Conservation (phyloP, 805 yeast genomes). For the Suhomyces prunicola region DNA sequence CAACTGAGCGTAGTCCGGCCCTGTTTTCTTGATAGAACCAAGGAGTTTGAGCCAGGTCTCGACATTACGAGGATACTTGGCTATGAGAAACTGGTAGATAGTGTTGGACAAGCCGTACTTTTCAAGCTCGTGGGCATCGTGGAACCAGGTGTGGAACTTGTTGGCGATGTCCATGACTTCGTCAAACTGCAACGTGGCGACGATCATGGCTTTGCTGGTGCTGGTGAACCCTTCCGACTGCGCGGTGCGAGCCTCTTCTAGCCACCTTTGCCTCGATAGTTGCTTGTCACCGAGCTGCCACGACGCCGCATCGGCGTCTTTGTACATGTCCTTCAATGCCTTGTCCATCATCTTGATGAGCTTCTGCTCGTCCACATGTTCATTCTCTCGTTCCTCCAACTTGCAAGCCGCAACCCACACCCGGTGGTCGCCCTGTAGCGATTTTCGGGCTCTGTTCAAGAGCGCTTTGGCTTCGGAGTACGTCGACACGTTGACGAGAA, state of each 20-base stretch:
- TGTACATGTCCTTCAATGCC: constrained; percentile 38
- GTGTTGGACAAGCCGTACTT: constrained; percentile 40
- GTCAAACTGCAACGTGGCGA: constrained; percentile 34
- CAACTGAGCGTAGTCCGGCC: constrained; percentile 14
- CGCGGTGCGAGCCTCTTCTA: constrained; percentile 50
- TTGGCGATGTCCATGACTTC: constrained; percentile 13
- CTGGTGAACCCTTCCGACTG: constrained; percentile 44
- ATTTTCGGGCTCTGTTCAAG: constrained; percentile 59
- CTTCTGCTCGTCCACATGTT: constrained; percentile 40
- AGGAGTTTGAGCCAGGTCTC: constrained; percentile 51
- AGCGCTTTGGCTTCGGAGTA: constrained; percentile 50
- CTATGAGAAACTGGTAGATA: constrained; percentile 46
- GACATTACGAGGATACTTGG: constrained; percentile 44
- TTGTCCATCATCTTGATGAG: constrained; percentile 47
- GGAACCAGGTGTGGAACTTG: constrained; percentile 9
- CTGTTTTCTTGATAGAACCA: constrained; percentile 19
- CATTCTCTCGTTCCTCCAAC: constrained; percentile 57
- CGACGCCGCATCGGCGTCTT: not conserved
- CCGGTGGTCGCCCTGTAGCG: constrained; percentile 43
- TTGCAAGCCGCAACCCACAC: constrained; percentile 72
- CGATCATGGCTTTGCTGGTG: constrained; percentile 55
- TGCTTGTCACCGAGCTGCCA: constrained; percentile 9
- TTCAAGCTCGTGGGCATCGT: constrained; percentile 27
- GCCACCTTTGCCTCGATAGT: constrained; percentile 45
- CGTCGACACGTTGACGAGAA: constrained; percentile 46